phyloP scores from a whole-genome alignment of 495 filamentous ascomycete genomes.

The Haplographium delicatum region DNA sequence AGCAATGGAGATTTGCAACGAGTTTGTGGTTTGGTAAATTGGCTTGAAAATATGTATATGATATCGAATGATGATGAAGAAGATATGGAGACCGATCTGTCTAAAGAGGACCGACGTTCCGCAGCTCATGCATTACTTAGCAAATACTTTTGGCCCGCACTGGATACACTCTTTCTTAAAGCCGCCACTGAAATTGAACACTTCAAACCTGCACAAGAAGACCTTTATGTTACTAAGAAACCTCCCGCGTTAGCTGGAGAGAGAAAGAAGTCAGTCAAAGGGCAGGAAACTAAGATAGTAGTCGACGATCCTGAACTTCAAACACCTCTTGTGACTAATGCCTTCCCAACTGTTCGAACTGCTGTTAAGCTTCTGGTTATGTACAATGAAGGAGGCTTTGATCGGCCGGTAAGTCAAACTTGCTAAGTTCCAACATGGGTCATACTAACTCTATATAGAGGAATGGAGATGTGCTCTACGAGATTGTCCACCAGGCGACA shows the following conservation, averaged over 20 bases:
- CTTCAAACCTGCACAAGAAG: constrained; percentile 62
- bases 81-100: constrained; percentile 56
- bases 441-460: constrained; percentile 27
- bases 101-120: constrained; percentile 67
- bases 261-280: constrained; percentile 39
- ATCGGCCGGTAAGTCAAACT: constrained; percentile 32
- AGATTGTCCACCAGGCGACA: constrained; percentile 35
- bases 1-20: constrained; percentile 37
- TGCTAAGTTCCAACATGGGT: not conserved
- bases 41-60: constrained; percentile 76
- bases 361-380: constrained; percentile 23
- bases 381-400: constrained; percentile 38
- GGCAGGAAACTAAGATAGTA: constrained; percentile 43
- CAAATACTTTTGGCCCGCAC: constrained; percentile 47
- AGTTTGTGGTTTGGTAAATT: constrained; percentile 71
- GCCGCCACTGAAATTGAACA: constrained; percentile 53
- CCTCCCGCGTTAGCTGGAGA: constrained; percentile 32
- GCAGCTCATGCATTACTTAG: constrained; percentile 53
- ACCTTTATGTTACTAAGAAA: constrained; percentile 50
- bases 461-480: constrained; percentile 43
- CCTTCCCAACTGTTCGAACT: constrained; percentile 25
- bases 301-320: constrained; percentile 19
- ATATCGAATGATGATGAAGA: constrained; percentile 70
- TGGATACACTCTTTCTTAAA: constrained; percentile 44
- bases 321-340: constrained; percentile 17